Evolutionary conservation across 495 filamentous ascomycete species (phyloP), one percentile per base, ranked within the genome.

Genomic region (Penicillium antarcticum): DNA sequence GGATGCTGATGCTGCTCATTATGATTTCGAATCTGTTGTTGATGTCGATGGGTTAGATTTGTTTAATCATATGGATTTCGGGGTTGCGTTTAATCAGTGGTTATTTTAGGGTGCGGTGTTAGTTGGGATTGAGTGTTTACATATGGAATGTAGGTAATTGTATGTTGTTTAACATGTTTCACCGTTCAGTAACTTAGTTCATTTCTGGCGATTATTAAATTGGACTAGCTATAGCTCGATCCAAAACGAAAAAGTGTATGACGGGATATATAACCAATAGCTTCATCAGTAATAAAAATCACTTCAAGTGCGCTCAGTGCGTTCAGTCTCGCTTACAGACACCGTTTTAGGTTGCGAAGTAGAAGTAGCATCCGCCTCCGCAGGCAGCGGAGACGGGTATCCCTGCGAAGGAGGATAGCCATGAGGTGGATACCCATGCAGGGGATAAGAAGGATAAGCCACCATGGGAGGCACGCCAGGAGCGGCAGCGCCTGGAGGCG

Each of bases 31-130:
- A 29, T 39, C 52, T 21, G 46, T 62, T 41, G 56, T 56, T 29
- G 55, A 51, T 4, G 52, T 48, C 9, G 56, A 61, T 40, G 59
- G 57, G 10, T 31, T 66, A 47, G 53, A 60, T 23, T 44, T 65
- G 38, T 50, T 69, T 10, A 61, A 63, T 37, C 52, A 53, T 7
- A 46, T 65, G 50, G 62, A 70, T 34, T 60, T 65, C 41, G 59
- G 65, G 1, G 56, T 54, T 17, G 53, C 57, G 1, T 60, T 63
- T 43, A 66, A 65, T 31, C 66, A 71, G 29, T 68, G 65, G 62
- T 24, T 71, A 12, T 57, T 66, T 26, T 71, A 54, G 19, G 2
- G 2, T 0, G n/a, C 8, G n/a, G 1, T 37, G 9, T 29, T 4
- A 7, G 8, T 29, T 29, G 8, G 26, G 2, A 29, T 9, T 29